Base-by-base conservation (phyloP, 768 basidiomycete species). In the Boletus rubescentipes region DNA sequence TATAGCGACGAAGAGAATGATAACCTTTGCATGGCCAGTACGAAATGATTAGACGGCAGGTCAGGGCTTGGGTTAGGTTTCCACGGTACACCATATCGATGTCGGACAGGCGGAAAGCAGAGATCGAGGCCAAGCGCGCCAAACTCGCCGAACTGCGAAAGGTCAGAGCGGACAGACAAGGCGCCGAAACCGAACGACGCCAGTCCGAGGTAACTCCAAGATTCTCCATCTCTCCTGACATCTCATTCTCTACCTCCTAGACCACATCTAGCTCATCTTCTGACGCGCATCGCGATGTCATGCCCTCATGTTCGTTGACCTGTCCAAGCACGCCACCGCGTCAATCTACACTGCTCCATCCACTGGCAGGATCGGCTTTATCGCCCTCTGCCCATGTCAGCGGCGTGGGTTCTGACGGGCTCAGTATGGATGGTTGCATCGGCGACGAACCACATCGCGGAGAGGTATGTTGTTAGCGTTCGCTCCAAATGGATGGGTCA, bases 81-180 rank as follows among this genome's bases (percentile, higher is more conserved):
- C 58, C 65, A 63, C 64, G 59, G 55, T 54, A 1, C 16, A 18
- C 37, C 30, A n/a, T n/a, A n/a, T n/a, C 41, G 47, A 82, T 79
- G 78, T 85, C 87, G 49, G 83, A 86, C 62, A 81, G 81, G 72
- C 80, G 92, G 45, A 75, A 91, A 66, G 85, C 86, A 65, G 94
- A 97, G 73, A 89, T 98, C 55, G 93, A 93, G 70, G 90, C 87
- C 23, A 98, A 98, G 74, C 77, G 87, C 57, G 83, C 85, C 11
- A 94, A 93, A 71, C 85, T 98, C 32, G 91, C 85, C 46, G 91
- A 92, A 58, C 78, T 97, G 35, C 79, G 90, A 50, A 82, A 87
- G 68, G 88, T 87, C 6, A 81, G 93, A 41, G 85, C 84, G 35
- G 84, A 89, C 58, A 75, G 88, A 62, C 80, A 85, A 63, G 81